Evolutionary conservation across 768 basidiomycete genomes (phyloP).

Genomic region (Daedaleopsis nitida): DNA sequence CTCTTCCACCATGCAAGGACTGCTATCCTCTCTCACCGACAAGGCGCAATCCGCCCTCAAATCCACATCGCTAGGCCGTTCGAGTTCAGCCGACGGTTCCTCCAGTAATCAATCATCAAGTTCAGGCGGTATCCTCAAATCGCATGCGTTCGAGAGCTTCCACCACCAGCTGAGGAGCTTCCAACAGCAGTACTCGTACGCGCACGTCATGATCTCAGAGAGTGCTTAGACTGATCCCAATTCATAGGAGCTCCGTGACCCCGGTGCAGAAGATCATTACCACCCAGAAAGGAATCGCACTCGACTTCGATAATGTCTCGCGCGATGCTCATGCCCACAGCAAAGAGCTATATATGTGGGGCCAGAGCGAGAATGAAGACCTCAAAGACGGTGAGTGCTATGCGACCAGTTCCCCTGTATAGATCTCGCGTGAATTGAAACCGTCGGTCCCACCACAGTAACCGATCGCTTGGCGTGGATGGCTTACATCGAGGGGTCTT

Average conservation of each 20-base stretch:
- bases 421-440: slow-evolving; percentile 5
- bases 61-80: slow-evolving; percentile 54
- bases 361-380: slow-evolving; percentile 69
- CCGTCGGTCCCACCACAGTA: slow-evolving; percentile 42
- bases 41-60: slow-evolving; percentile 76
- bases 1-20: slow-evolving; percentile 46
- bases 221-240: background rate
- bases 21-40: slow-evolving; percentile 69
- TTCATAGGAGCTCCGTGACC: slow-evolving; percentile 48
- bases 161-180: slow-evolving; percentile 74
- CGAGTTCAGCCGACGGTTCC: slow-evolving; percentile 43
- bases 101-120: slow-evolving; percentile 21
- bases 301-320: slow-evolving; percentile 69
- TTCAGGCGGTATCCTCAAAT: slow-evolving; percentile 21
- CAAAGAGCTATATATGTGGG: slow-evolving; percentile 88
- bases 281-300: slow-evolving; percentile 71
- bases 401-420: slow-evolving; percentile 5
- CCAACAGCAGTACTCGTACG: slow-evolving; percentile 74
- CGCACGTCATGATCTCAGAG: slow-evolving; percentile 5
- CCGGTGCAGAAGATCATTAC: slow-evolving; percentile 83
- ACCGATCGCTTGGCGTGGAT: slow-evolving; percentile 82
- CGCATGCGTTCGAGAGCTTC: slow-evolving; percentile 54
- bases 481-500: slow-evolving; percentile 73
- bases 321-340: slow-evolving; percentile 72
- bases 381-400: slow-evolving; percentile 66